Base-by-base conservation (phyloP, 75 land plant genomes). In the Isoetes taiwanensis region DNA sequence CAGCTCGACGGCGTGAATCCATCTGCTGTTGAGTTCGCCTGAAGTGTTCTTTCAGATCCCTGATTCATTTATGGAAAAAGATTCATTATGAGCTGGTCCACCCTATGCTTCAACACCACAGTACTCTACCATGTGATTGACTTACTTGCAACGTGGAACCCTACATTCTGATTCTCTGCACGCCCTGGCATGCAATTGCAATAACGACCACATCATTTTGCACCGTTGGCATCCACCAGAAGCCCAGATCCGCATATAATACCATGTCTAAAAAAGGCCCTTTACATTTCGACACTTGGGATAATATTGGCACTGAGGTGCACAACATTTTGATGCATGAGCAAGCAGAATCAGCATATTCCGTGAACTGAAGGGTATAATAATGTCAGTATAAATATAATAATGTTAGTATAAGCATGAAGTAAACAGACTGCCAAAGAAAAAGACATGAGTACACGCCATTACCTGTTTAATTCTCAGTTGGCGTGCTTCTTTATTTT, bases 121-220 rank as follows among this genome's bases (percentile, higher is more conserved):
- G 17, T 28, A n/a, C 28, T 12, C 20, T 31, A 53, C 2, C 14
- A 35, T 46, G 23, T 9, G 16, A 16, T 40, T 21, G 21, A 52
- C 78, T 38, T 63, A 91, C 97, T 65, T 91, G 97, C 97, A 91
- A 30, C 89, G 85, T 24, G 97, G 97, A 10, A 91, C 97, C 46
- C 69, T 61, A 67, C 97, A 91, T 41, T 79, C 80, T 10, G 97
- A 73, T 34, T 79, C 83, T 70, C 81, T 87, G 77, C 97, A 91
- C 52, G 90, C 80, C 14, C 95, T 78, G 52, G 91, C 82, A 72
- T 91, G 97, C 31, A 88, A 78, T 56, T 88, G 90, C 10, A 91
- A 71, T 9, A 91, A 74, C 67, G 81, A 67, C 97, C 97, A 91
- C 85, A 91, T 87, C 59, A 65, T 80, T 62, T 84, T 88, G 57